Evolutionary conservation across 352 stramenopile genomes (phyloP).

Genomic region (Phytophthora sp.): DNA sequence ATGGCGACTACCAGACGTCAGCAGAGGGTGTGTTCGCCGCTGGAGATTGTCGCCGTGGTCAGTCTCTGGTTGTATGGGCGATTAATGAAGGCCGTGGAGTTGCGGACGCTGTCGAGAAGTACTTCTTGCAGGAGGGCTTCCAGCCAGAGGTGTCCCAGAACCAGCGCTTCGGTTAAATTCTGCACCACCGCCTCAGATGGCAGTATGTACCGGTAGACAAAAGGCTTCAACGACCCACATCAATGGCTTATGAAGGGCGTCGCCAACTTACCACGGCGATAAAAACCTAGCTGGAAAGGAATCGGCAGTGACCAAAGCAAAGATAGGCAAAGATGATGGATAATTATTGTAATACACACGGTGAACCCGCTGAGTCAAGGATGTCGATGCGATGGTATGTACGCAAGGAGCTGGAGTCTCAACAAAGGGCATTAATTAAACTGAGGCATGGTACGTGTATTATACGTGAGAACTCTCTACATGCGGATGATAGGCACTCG

Average conservation of each 20-base stretch:
- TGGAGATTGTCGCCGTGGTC: slow-evolving; percentile 96
- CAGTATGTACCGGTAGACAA: slow-evolving; percentile 39
- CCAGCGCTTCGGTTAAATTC: slow-evolving; percentile 69
- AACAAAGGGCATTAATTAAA: slow-evolving; percentile 21
- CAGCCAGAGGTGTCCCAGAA: slow-evolving; percentile 83
- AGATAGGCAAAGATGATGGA: slow-evolving; percentile 26
- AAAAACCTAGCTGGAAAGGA: slow-evolving; percentile 15
- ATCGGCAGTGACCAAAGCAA: slow-evolving; percentile 19
- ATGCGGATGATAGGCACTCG: slow-evolving; percentile 37
- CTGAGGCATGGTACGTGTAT: slow-evolving; percentile 13
- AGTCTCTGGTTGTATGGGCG: slow-evolving; percentile 98
- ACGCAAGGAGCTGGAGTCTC: slow-evolving; percentile 2
- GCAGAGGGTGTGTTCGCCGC: slow-evolving; percentile 96
- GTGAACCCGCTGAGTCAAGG: slow-evolving; percentile 13
- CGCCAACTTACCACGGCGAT: not conserved
- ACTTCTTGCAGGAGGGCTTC: slow-evolving; percentile 80
- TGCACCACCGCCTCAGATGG: slow-evolving; percentile 4
- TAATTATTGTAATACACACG: slow-evolving; percentile 45
- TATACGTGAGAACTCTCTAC: slow-evolving; percentile 27
- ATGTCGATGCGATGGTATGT: no score
- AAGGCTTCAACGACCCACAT: slow-evolving; percentile 17
- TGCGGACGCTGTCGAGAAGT: slow-evolving; percentile 87
- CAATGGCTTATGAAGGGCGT: slow-evolving; percentile 18
- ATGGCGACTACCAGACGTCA: slow-evolving; percentile 95
- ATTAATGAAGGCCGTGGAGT: slow-evolving; percentile 97